Evolutionary conservation across 768 basidiomycete genomes (phyloP), one percentile per base, ranked within the genome.

Genomic region (Suillus lakei): DNA sequence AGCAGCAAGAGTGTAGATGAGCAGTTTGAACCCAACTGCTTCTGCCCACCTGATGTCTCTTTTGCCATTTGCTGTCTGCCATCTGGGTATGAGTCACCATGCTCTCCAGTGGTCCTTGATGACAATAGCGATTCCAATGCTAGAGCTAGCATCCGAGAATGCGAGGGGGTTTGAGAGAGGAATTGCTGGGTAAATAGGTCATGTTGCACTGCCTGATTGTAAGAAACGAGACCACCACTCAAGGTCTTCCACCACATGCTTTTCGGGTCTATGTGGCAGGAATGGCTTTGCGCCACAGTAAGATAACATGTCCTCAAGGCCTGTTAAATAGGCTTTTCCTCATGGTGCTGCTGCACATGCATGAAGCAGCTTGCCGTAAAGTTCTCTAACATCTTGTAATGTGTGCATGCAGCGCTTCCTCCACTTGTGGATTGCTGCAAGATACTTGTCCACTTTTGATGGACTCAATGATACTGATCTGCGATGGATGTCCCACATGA

Each of bases 381-480:
- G 39, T 5, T 41, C 2, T 6, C 6, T 15, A 0, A 41, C 12
- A 16, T 41, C 39, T 5, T 41, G 39, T 16, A 41, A 41, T 4
- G 6, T 16, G 39, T 41, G 39, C 5, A 0, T n/a, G n/a, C 1
- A 5, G 16, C 15, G 16, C 9, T 43, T 43, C 4, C 43, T 43
- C 79, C 78, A 81, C 1, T 68, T 66, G 0, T 60, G 6, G 7
- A 81, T 76, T 7, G 74, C 73, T 0, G 10, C 30, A 0, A 68
- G 41, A 62, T 80, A 80, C 62, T 79, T 77, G 16, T 54, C 32
- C 30, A 60, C 66, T 62, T 80, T 80, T 16, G 34, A 34, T 0
- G 48, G n/a, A 4, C 68, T 54, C 26, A 81, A n/a, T 1, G 66
- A 53, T 2, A 81, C 74, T 0, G 64, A 71, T 15, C 53, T 36